These are phyloP conservation scores for Dactylellina drechsleri DNA, from an alignment of 2,329 filamentous ascomycete species.

Conservation along the genomic window DNA sequence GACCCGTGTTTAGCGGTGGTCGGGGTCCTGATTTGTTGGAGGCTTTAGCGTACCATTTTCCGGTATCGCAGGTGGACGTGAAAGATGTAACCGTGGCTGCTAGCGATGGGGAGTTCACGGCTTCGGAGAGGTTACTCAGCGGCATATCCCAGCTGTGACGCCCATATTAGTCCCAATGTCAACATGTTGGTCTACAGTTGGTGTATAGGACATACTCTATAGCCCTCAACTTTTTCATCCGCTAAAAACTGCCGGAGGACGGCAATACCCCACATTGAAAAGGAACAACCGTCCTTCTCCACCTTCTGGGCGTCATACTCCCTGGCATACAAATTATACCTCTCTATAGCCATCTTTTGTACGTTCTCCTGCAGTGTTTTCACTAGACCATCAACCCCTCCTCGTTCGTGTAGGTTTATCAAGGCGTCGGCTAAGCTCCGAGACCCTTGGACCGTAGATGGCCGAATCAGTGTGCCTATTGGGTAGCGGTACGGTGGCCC, in stretches of 20 bases:
- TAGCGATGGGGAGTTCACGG: slow-evolving; percentile 1
- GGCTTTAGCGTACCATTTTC: background rate
- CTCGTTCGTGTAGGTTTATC: too few species aligned
- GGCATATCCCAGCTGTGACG: slow-evolving; percentile 17
- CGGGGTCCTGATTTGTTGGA: too few species aligned
- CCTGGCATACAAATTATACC: slow-evolving; percentile 6
- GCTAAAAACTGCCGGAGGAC: slow-evolving; percentile 5
- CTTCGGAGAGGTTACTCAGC: background rate
- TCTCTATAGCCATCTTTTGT: slow-evolving; percentile 1
- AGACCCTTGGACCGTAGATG: too few species aligned
- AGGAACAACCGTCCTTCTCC: background rate
- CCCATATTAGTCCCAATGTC: background rate
- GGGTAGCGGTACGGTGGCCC: too few species aligned
- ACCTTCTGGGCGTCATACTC: background rate
- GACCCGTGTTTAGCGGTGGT: background rate
- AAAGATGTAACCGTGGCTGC: slow-evolving; percentile 2
- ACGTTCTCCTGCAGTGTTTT: slow-evolving; percentile 16
- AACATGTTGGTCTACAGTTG: too few species aligned
- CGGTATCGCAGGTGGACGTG: background rate
- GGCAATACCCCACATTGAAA: slow-evolving; percentile 2
- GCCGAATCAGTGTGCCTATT: too few species aligned
- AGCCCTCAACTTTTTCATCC: slow-evolving; percentile 2
- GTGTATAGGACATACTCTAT: too few species aligned
- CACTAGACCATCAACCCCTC: background rate
- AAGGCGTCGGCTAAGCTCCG: too few species aligned